phyloP scores from a whole-genome alignment of 2,329 filamentous ascomycete species.

The Alternaria metachromatica region DNA sequence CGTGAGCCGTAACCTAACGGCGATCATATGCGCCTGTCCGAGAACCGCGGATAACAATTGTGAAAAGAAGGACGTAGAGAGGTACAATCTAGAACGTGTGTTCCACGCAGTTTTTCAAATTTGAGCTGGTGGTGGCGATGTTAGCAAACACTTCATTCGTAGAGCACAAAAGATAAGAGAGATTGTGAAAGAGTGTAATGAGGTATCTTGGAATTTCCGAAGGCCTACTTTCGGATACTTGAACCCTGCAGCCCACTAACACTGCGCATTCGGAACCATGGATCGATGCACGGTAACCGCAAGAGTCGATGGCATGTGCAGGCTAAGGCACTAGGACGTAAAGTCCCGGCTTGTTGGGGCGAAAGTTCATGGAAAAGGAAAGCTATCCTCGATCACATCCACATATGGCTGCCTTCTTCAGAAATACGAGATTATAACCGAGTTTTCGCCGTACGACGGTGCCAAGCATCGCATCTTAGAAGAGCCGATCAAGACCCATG shows the following conservation, averaged over 20 bases:
- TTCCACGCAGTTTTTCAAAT: not conserved
- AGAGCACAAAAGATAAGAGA: not conserved
- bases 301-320: not conserved
- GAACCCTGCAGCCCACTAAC: not conserved
- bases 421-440: not conserved
- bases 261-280: not conserved
- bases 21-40: conserved; percentile 3
- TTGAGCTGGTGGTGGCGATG: not conserved
- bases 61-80: not conserved
- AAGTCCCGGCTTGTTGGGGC: not conserved
- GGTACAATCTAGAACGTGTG: not conserved
- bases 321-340: not conserved
- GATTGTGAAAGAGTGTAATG: not conserved
- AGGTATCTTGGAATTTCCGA: not conserved
- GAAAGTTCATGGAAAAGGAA: not conserved
- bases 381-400: not conserved
- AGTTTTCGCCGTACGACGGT: not conserved
- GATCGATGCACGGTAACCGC: not conserved
- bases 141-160: not conserved
- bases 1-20: not conserved
- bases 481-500: conserved; percentile 23
- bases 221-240: not conserved
- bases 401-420: not conserved
- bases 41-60: not conserved
- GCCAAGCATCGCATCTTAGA: conserved; percentile 4